Evolutionary conservation across 345 rosid species (phyloP), one percentile per base, ranked within the genome.

Genomic region (Trapa incisa): DNA sequence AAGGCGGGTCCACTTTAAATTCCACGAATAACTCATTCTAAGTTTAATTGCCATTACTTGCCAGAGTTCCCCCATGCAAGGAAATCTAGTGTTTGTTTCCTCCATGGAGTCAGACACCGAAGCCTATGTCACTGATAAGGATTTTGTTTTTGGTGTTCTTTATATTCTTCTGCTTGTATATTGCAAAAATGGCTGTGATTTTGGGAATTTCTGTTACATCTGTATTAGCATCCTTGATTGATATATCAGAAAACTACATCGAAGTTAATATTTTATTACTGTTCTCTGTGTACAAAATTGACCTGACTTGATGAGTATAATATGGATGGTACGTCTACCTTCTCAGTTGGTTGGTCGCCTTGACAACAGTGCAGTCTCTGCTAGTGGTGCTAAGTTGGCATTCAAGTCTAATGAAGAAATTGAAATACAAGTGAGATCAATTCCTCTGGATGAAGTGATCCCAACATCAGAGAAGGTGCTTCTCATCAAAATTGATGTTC

Each of bases 371-470:
- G 96, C 97, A 16, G 88, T 94, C 62, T 94, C 99, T 6, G 93
- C 96, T 3, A 74, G 79, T 0, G 99, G 97, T 2, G 99, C 99
- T 61, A 89, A 82, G 71, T 70, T 94, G 72, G 96, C 97, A 43
- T 94, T 94, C 89, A 91, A 89, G 74, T 89, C 99, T 56, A 91
- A 94, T 71, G 86, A 94, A 78, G 97, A 94, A 80, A 69, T 94
- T 73, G 96, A 91, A 61, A 72, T 94, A 22, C 91, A 89, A 85
- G 93, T 94, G 47, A 87, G 84, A 77, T 72, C 96, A 35, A 80
- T 94, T 64, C 93, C 91, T 17, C 92, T 94, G 14, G 99, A 91
- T 37, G 83, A 91, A 63, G 73, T 94, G 35, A 81, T 91, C 70
- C 76, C 86, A 0, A 86, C 85, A 48, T 77, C 86, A 3, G 84